A percentile compares a stretch with the other conserved stretches of the same genome.
These are phyloP conservation scores for Lactarius psammicola DNA, from an alignment of 768 basidiomycete species.

Conservation along the genomic window DNA sequence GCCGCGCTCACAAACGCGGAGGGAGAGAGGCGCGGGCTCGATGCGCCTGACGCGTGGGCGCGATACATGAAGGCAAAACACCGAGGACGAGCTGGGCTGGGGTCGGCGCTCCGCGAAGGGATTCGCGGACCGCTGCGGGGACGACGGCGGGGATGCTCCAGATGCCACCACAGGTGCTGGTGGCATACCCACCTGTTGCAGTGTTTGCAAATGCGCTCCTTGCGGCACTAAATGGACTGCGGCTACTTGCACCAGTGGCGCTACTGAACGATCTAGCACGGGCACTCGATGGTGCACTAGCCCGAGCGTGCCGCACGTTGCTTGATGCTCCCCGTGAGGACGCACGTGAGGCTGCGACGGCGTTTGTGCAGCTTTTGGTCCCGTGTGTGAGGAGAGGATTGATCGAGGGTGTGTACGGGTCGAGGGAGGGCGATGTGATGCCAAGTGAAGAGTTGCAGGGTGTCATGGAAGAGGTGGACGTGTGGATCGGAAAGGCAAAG, in stretches of 20 bases:
- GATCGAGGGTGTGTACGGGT: conserved; percentile 71
- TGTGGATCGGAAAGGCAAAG: conserved; percentile 10
- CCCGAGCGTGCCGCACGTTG: conserved; percentile 45
- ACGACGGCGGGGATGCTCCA: conserved; percentile 41
- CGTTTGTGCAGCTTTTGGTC: conserved; percentile 61
- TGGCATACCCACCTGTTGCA: conserved; percentile 75
- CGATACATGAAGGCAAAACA: conserved; percentile 59
- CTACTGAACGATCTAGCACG: conserved; percentile 50
- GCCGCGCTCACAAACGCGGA: conserved; percentile 54
- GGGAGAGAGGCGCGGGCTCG: conserved; percentile 39
- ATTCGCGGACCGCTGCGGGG: conserved; percentile 23
- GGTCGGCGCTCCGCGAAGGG: conserved; percentile 25
- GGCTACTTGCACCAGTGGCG: conserved; percentile 71
- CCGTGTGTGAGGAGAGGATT: conserved; percentile 70
- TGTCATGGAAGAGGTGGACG: conserved; percentile 12
- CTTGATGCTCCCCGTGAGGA: conserved; percentile 34
- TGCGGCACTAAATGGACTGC: conserved; percentile 72
- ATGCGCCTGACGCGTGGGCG: conserved; percentile 61
- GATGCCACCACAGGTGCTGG: conserved; percentile 67
- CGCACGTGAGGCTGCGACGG: conserved; percentile 46
- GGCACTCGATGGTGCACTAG: conserved; percentile 54
- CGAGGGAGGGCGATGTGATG: conserved; percentile 18
- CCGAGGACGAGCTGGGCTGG: conserved; percentile 21
- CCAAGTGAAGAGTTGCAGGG: conserved; percentile 11
- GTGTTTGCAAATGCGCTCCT: conserved; percentile 67